These are phyloP conservation scores for Cryoendolithus antarcticus DNA, from an alignment of 2,329 filamentous ascomycete species.

Conservation along the genomic window DNA sequence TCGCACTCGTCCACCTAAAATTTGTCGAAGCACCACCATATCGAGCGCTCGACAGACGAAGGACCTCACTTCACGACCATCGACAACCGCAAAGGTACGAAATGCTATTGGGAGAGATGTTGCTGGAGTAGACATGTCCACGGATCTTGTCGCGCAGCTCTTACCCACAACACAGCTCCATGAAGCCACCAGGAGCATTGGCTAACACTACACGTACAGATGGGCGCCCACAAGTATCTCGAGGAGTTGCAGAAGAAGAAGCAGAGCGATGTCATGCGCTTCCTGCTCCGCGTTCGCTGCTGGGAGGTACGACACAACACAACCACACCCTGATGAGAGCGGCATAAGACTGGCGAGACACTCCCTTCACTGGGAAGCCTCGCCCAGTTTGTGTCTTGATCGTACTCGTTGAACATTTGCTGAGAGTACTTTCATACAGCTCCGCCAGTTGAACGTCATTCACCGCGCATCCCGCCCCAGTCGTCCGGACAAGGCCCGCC, in stretches of 20 bases:
- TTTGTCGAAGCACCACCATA: too few relatives aligned
- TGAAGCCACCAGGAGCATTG: constrained; percentile 1
- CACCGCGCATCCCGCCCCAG: constrained; percentile 97
- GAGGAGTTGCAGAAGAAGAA: constrained; percentile 99
- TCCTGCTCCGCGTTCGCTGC: constrained; percentile 99
- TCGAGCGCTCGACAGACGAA: too few relatives aligned
- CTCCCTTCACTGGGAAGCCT: constrained; percentile 3
- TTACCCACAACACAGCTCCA: too few relatives aligned
- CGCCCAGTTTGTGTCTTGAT: constrained; percentile 31
- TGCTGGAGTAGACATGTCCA: too few relatives aligned
- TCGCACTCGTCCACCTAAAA: too few relatives aligned
- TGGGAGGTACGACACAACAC: constrained; percentile 66
- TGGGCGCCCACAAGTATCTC: constrained; percentile 99
- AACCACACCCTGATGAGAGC: constrained; percentile 16
- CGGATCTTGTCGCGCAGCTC: too few relatives aligned
- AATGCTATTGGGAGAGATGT: too few relatives aligned
- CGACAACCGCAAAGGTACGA: too few relatives aligned
- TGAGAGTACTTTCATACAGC: constrained; percentile 99
- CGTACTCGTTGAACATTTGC: constrained; percentile 99
- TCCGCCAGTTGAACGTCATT: constrained; percentile 98
- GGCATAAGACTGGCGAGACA: constrained; percentile 15
- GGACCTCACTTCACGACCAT: too few relatives aligned
- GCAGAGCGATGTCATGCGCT: constrained; percentile 99
- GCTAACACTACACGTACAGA: constrained; percentile 38
- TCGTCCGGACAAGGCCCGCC: constrained; percentile 98